Evolutionary conservation across 345 rosid genomes (phyloP).

Genomic region (Dimocarpus longan): DNA sequence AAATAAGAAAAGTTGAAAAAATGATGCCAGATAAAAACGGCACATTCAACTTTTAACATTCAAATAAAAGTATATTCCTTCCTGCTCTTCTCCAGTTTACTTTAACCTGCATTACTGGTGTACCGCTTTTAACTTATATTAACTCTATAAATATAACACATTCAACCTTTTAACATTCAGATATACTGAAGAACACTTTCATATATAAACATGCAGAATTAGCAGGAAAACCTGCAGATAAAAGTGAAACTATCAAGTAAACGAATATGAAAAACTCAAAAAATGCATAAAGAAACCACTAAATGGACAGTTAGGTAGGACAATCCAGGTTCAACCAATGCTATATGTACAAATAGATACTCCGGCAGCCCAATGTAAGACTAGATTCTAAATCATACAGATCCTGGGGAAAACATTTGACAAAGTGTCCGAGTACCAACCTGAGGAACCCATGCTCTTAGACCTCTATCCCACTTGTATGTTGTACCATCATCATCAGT

Average conservation of each 20-base stretch:
- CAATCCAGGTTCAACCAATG: neutral
- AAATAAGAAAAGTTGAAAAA: constrained; percentile 2
- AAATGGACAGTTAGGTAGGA: neutral
- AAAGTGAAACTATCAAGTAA: neutral
- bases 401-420: neutral
- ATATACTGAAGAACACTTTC: neutral
- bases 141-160: neutral
- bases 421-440: constrained; percentile 41
- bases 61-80: neutral
- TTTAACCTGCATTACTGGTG: neutral
- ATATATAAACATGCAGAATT: neutral
- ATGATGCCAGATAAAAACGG: neutral
- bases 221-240: neutral
- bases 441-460: constrained; percentile 95
- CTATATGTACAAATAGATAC: neutral
- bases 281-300: neutral
- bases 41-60: no score
- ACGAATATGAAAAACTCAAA: neutral
- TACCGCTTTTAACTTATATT: neutral
- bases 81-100: neutral
- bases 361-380: neutral
- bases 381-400: neutral
- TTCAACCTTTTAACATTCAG: neutral
- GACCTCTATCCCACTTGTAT: constrained; percentile 79
- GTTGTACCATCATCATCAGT: constrained; percentile 91